phyloP scores from a whole-genome alignment of 2,329 filamentous ascomycete species.

The Sporothrix brasiliensis region DNA sequence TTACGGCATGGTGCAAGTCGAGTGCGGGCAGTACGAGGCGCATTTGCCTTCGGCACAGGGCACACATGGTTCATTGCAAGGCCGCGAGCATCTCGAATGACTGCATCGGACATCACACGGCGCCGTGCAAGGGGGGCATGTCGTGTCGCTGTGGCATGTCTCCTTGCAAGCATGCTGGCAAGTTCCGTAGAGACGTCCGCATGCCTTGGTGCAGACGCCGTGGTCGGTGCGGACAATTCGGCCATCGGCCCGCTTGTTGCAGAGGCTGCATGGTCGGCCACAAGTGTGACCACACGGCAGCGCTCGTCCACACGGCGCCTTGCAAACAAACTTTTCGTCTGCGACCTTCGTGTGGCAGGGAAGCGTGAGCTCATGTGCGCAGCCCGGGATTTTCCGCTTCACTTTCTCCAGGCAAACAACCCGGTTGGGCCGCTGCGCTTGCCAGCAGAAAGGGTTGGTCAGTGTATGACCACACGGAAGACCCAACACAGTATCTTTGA shows the following conservation, averaged over 20 bases:
- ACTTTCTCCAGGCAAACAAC: conserved; percentile 57
- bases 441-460: conserved; percentile 44
- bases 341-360: conserved; percentile 55
- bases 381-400: conserved; percentile 54
- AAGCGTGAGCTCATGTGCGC: conserved; percentile 56
- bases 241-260: conserved; percentile 46
- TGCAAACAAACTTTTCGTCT: conserved; percentile 51
- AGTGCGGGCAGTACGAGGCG: conserved; percentile 58
- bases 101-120: conserved; percentile 59
- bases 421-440: conserved; percentile 48
- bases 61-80: conserved; percentile 62
- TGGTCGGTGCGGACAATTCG: conserved; percentile 47
- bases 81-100: conserved; percentile 50
- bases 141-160: conserved; percentile 55
- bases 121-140: conserved; percentile 52
- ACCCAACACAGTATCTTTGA: conserved; percentile 42
- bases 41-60: conserved; percentile 62
- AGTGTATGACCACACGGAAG: conserved; percentile 52
- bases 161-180: conserved; percentile 60
- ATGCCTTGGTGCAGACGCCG: conserved; percentile 52
- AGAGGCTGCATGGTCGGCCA: conserved; percentile 52
- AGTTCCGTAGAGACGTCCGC: conserved; percentile 54
- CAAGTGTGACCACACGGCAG: conserved; percentile 64
- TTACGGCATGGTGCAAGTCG: conserved; percentile 37
- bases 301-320: conserved; percentile 48